These are phyloP conservation scores for Penicillium griseofulvum DNA, from an alignment of 2,329 filamentous ascomycete species.

Conservation along the genomic window DNA sequence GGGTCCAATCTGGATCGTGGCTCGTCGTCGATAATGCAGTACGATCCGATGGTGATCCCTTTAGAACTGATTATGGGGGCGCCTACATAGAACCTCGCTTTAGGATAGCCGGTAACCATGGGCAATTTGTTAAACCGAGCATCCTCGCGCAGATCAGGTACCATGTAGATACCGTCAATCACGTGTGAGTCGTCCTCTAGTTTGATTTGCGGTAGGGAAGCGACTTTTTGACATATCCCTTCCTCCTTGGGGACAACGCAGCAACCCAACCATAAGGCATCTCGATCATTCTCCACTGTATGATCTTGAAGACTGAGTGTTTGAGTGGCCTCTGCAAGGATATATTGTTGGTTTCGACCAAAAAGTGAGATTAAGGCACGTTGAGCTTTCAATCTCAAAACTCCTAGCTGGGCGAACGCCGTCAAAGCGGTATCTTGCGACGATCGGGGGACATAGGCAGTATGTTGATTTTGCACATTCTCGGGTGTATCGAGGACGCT, in stretches of 20 bases:
- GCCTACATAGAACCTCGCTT: conserved; percentile 50
- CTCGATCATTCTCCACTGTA: conserved; percentile 8
- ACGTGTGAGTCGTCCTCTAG: neutral
- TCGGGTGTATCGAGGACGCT: neutral
- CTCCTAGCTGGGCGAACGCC: conserved; percentile 51
- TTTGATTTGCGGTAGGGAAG: neutral
- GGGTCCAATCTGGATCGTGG: conserved; percentile 33
- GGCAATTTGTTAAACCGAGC: conserved; percentile 27
- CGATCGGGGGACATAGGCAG: conserved; percentile 14
- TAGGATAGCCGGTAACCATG: conserved; percentile 25
- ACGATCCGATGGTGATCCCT: conserved; percentile 56
- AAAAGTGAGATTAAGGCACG: conserved; percentile 53
- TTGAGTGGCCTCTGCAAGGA: conserved; percentile 51
- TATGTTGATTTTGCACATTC: neutral
- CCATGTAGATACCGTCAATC: conserved; percentile 13
- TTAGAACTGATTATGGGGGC: conserved; percentile 58
- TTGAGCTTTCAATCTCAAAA: conserved; percentile 41
- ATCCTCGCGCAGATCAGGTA: conserved; percentile 34
- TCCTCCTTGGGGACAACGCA: conserved; percentile 23
- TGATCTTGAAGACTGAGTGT: conserved; percentile 8
- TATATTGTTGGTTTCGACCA: conserved; percentile 47
- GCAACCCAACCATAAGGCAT: conserved; percentile 30
- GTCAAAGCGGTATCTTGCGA: conserved; percentile 36
- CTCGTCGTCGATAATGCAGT: conserved; percentile 55
- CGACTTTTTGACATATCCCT: conserved; percentile 25